A percentile compares a stretch with the other conserved stretches of the same genome.
Conservation (phyloP, 495 filamentous ascomycete species). For the Annulohypoxylon nitens region DNA sequence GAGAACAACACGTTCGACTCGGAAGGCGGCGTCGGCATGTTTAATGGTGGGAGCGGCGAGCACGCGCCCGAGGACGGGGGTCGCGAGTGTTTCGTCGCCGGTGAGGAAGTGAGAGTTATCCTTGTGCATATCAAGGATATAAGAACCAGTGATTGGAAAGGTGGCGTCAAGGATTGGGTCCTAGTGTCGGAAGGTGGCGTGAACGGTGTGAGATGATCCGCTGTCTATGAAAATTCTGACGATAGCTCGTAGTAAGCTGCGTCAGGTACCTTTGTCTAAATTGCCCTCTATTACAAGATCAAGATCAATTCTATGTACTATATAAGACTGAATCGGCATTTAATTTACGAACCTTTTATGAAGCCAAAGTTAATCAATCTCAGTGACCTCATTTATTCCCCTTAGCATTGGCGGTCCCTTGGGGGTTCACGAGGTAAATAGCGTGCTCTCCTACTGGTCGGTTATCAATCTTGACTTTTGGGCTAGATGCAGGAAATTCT, state of each 20-base stretch:
- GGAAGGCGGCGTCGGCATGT: constrained; percentile 60
- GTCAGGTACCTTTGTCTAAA: not conserved
- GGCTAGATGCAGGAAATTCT: no score
- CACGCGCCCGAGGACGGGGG: constrained; percentile 61
- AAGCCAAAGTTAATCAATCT: not conserved
- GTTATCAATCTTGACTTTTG: no score
- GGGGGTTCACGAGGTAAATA: no score
- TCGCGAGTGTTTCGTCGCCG: constrained; percentile 73
- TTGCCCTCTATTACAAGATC: no score
- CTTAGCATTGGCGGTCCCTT: no score
- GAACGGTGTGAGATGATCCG: constrained; percentile 51
- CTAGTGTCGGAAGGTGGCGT: constrained; percentile 63
- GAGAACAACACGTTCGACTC: constrained; percentile 90
- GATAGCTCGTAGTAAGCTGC: not conserved
- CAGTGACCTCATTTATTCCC: no score
- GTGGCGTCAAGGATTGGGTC: constrained; percentile 78
- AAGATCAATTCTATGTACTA: constrained; percentile 4
- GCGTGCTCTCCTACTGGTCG: no score
- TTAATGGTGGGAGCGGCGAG: constrained; percentile 24
- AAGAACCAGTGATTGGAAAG: constrained; percentile 85
- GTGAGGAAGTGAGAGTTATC: constrained; percentile 77
- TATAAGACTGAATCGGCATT: not conserved
- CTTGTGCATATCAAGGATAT: constrained; percentile 80
- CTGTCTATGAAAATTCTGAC: not conserved
- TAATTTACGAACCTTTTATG: not conserved